Evolutionary conservation across 2,329 filamentous ascomycete genomes (phyloP), one percentile per base, ranked within the genome.

Genomic region (Metarhizium anisopliae): DNA sequence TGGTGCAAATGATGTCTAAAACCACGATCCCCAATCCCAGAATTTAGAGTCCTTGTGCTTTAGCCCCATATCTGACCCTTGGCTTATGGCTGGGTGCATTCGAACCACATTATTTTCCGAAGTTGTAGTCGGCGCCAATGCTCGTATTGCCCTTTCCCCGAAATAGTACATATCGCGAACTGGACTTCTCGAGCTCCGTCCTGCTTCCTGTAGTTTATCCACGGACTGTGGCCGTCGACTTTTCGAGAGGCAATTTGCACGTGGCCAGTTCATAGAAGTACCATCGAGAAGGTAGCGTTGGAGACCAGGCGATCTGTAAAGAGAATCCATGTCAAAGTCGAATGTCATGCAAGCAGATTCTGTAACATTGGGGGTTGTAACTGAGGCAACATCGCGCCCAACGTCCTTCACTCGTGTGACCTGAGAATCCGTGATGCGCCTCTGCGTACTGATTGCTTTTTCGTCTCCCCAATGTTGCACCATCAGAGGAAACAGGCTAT

Each of bases 401-500:
- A 8, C 4, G 14, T 30, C 6, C 36, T 20, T 49, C 18, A n/a
- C 35, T 25, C 38, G 38, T 42, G 42, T 18, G 10, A 54, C 35
- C n/a, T 58, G 54, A 10, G 56, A 56, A 25, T 58, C 56, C 18
- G 56, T 54, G 18, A 58, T 58, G n/a, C 52, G 54, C 35, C 56
- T 51, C 25, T 56, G 56, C 6, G 56, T 50, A 1, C 52, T 52
- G 14, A 66, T 67, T 4, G 77, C 77, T 6, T 72, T 75, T 13
- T 70, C 63, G 3, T 67, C 60, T 0, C 77, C 78, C 80, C 73
- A 82, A 61, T 81, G 73, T 20, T 72, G 70, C 50, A 74, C 69
- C 25, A 81, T 71, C 47, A 80, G 70, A 8, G 70, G 67, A 25
- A 75, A 68, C 2, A 83, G 58, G 4, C 72, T 69, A 47, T 72